Evolutionary conservation across 2,329 filamentous ascomycete species (phyloP), one percentile per base, ranked within the genome.

Genomic region (Xylariaceae sp.): DNA sequence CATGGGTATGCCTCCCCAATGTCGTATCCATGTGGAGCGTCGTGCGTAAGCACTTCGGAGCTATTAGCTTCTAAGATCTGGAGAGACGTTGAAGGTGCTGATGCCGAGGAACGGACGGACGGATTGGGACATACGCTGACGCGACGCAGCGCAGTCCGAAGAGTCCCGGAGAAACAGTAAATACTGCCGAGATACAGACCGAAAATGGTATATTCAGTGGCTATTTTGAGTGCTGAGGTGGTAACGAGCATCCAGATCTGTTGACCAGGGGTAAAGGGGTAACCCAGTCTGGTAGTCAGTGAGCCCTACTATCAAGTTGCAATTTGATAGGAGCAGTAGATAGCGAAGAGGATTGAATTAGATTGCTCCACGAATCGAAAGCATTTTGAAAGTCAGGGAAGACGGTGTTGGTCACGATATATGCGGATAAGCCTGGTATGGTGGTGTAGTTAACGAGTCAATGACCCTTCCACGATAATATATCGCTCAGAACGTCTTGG

Each of bases 121-220:
- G 54, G 59, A 51, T 64, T 65, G 60, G 65, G 65, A 65, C 65
- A 59, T 60, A 41, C 37, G 37, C 37, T 13, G 37, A 41, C 37
- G 2, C 37, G 37, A 41, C 9, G 37, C 23, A 30, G n/a, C 13
- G 8, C 47, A 17, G 48, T 61, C 64, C 66, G 66, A 65, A 34
- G 53, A 35, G 52, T 58, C 62, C 58, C 60, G 51, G n/a, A 58
- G 61, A 64, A 61, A 61, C 23, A 30, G 23, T 30, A 63, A 62
- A 61, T 63, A 61, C 61, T 59, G 56, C 61, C 60, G 65, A 65
- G 55, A 58, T 47, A 63, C 65, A 64, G 64, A 66, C 66, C 67
- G 54, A 60, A 64, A 59, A 30, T 30, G 23, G 61, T 59, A 65
- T 41, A 41, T 8, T 13, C 37, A 10, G 37, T 41, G 11, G 37